Evolutionary conservation across 371 early-diverging fungal species (phyloP).

Genomic region (Catenaria anguillulae): DNA sequence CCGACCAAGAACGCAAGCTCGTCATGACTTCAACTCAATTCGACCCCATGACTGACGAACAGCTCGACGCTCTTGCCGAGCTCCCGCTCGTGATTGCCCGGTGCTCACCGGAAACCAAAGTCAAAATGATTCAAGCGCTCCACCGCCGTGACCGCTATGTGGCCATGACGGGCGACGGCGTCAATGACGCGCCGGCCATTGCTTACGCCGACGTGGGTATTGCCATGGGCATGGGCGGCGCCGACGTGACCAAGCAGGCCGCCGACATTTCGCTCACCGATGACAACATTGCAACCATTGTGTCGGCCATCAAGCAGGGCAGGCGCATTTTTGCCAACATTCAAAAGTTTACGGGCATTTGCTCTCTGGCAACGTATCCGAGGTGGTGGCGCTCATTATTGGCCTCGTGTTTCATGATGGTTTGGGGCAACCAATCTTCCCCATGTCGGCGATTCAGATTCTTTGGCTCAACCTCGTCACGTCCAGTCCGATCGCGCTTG

Average conservation of each 20-base stretch:
- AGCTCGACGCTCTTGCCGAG: conserved; percentile 47
- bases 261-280: conserved; percentile 43
- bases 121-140: conserved; percentile 76
- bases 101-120: too few relatives aligned
- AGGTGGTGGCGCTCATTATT: conserved; percentile 22
- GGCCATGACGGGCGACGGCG: conserved; percentile 89
- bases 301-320: conserved; percentile 34
- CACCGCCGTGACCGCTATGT: conserved; percentile 65
- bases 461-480: too few relatives aligned
- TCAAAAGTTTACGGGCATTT: conserved; percentile 36
- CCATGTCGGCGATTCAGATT: conserved; percentile 36
- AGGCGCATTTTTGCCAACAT: conserved; percentile 43
- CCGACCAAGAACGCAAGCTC: conserved; percentile 9
- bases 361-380: conserved; percentile 42
- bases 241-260: conserved; percentile 45
- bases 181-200: conserved; percentile 85
- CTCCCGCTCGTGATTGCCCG: too few relatives aligned
- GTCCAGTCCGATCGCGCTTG: conserved; percentile 8
- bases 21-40: conserved; percentile 43
- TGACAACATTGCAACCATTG: conserved; percentile 37
- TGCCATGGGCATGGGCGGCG: conserved; percentile 42
- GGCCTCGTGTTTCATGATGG: conserved; percentile 18
- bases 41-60: conserved; percentile 43
- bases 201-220: conserved; percentile 44
- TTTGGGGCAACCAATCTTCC: too few relatives aligned